Evolutionary conservation across 768 basidiomycete genomes (phyloP), one percentile per base, ranked within the genome.

Genomic region (Rhodosporidiobolus sp.): DNA sequence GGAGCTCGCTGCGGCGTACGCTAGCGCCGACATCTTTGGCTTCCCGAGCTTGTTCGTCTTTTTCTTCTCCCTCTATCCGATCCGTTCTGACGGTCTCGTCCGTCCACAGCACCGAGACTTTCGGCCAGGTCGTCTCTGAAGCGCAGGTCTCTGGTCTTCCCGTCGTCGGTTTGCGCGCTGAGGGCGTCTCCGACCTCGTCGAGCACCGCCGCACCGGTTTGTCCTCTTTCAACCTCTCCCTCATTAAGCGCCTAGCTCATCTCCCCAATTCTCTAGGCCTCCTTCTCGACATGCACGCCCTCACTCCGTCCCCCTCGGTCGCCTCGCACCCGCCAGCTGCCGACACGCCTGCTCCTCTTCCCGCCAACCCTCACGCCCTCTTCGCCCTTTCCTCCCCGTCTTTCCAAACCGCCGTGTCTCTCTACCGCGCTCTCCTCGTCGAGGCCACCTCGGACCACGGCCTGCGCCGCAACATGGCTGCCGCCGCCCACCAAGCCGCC

Each of bases 101-200:
- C 34, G 11, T 75, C 64, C 75, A 69, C 28, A 76, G 70, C 46
- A 81, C 80, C 1, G 80, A 81, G 67, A 81, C 80, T 3, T 81
- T 80, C 62, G 80, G 84, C 26, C 84, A 85, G 69, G 84, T 84
- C 52, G 83, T 84, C 14, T 74, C 82, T 2, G 83, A 85, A 74
- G 83, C 82, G 14, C 79, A 84, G 30, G 83, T 83, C 0, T 83
- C 82, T 35, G 84, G 84, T 5, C 71, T 85, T 38, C 84, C 84
- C 0, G 83, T 85, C 43, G 80, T 83, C 49, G 83, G 83, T 2
- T 79, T 84, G 19, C 79, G 82, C 32, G 84, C 83, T 8, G 83
- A 84, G 61, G 84, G 81, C 12, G 77, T 85, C 8, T 75, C 71
- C 38, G 78, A 79, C 56, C 72, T 79, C n/a, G 77, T 79, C 62